Percentiles rank a stretch among this genome's conserved stretches.
Conservation (phyloP, 169 alveolate species). For the Plasmodium adleri region DNA sequence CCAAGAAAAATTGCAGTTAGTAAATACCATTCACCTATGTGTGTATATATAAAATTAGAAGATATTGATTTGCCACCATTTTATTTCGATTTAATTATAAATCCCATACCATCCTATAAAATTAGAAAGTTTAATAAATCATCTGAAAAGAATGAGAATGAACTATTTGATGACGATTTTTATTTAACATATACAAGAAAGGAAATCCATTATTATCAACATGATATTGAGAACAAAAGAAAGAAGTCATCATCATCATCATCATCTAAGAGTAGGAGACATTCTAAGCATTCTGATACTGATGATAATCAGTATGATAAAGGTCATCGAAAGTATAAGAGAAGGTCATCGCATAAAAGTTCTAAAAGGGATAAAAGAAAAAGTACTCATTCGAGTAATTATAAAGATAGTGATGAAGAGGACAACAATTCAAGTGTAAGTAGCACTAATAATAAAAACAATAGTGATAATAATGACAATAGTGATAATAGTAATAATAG, state of each 20-base stretch:
- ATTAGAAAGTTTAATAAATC: constrained; percentile 83
- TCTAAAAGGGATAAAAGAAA: not conserved
- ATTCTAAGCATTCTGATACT: not conserved
- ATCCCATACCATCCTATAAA: constrained; percentile 97
- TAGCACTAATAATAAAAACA: not conserved
- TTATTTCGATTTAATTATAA: constrained; percentile 97
- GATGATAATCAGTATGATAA: not conserved
- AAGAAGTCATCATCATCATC: not conserved
- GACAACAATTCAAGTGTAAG: constrained; percentile 12
- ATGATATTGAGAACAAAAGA: not conserved
- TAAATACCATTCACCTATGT: constrained; percentile 88
- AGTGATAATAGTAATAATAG: constrained; percentile 19
- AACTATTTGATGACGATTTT: constrained; percentile 51
- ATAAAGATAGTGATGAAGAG: constrained; percentile 1
- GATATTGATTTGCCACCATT: constrained; percentile 95
- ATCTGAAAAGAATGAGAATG: constrained; percentile 22
- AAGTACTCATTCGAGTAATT: not conserved
- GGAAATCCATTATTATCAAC: constrained; percentile 37
- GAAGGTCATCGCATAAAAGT: not conserved
- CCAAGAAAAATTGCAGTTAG: constrained; percentile 95
- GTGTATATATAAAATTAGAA: constrained; percentile 93
- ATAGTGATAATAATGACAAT: constrained; percentile 4
- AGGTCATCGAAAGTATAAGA: not conserved
- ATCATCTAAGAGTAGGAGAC: not conserved
- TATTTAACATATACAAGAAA: constrained; percentile 22